These are phyloP conservation scores for Pyrrhoderma noxium DNA, from an alignment of 1,284 basidiomycete genomes.

Conservation along the genomic window DNA sequence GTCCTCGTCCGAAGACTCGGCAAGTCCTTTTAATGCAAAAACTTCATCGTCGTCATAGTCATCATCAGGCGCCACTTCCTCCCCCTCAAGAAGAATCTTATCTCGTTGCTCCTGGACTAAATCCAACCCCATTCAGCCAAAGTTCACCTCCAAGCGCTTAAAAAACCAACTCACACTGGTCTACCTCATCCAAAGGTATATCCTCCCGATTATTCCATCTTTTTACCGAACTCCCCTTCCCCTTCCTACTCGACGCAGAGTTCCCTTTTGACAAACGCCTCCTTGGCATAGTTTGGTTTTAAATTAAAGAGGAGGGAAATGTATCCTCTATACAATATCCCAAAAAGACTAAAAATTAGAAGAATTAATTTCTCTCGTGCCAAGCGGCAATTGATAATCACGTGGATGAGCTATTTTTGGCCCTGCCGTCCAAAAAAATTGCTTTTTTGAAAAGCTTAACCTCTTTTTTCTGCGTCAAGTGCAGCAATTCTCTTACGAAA, in stretches of 20 bases:
- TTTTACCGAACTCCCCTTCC: constrained; percentile 30
- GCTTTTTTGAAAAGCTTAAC: too few relatives aligned
- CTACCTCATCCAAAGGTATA: constrained; percentile 68
- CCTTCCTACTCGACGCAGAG: constrained; percentile 33
- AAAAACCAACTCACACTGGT: constrained; percentile 49
- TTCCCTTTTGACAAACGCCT: constrained; percentile 25
- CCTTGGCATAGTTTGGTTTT: constrained; percentile 24
- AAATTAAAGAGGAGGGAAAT: not conserved
- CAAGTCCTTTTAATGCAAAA: constrained; percentile 53
- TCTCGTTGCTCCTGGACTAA: constrained; percentile 68
- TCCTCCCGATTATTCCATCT: constrained; percentile 61
- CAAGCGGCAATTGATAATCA: too few relatives aligned
- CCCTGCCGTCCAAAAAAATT: too few relatives aligned
- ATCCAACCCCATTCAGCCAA: not conserved
- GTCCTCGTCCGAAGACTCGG: constrained; percentile 31
- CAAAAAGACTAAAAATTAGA: not conserved
- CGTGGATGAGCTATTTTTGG: too few relatives aligned
- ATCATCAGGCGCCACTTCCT: constrained; percentile 32
- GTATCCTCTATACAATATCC: too few relatives aligned
- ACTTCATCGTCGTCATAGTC: constrained; percentile 58
- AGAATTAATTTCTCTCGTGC: not conserved
- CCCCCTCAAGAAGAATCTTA: constrained; percentile 68
- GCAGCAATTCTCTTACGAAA: too few relatives aligned
- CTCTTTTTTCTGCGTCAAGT: too few relatives aligned
- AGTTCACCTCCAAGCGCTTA: not conserved